phyloP scores from a whole-genome alignment of 2,329 filamentous ascomycete genomes.

The Aspergillus sp. region DNA sequence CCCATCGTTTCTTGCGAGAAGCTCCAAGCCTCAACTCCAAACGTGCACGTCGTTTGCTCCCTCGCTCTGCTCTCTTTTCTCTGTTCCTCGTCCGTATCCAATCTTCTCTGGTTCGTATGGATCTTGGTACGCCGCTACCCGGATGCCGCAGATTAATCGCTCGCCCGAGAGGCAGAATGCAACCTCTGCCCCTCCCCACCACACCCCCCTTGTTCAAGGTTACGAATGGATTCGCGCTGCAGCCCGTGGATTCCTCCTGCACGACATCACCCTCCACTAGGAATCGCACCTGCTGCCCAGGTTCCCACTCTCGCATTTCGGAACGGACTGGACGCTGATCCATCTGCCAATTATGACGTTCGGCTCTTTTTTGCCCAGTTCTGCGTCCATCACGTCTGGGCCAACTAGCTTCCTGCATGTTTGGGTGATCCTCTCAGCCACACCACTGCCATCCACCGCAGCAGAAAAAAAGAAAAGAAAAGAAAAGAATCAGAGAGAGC shows the following conservation, averaged over 20 bases:
- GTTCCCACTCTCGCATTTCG: constrained; percentile 12
- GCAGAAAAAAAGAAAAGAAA: neutral
- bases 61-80: neutral
- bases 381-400: constrained; percentile 24
- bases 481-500: neutral
- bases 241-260: constrained; percentile 24
- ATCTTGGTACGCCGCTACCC: neutral
- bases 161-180: constrained; percentile 15
- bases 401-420: constrained; percentile 34
- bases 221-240: constrained; percentile 22
- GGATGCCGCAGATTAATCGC: neutral
- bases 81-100: neutral
- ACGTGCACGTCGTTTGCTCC: too few species aligned
- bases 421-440: constrained; percentile 27
- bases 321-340: constrained; percentile 11
- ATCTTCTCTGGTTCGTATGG: neutral
- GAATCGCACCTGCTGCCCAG: constrained; percentile 6
- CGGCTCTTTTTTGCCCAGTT: constrained; percentile 19
- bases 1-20: neutral
- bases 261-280: constrained; percentile 21
- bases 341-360: constrained; percentile 17
- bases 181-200: constrained; percentile 16
- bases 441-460: constrained; percentile 13
- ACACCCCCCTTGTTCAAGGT: constrained; percentile 21
- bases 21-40: neutral